Percentiles rank a stretch among this genome's conserved stretches.
Evolutionary conservation across 1,284 basidiomycete genomes (phyloP).

Genomic region (Malassezia sympodialis): DNA sequence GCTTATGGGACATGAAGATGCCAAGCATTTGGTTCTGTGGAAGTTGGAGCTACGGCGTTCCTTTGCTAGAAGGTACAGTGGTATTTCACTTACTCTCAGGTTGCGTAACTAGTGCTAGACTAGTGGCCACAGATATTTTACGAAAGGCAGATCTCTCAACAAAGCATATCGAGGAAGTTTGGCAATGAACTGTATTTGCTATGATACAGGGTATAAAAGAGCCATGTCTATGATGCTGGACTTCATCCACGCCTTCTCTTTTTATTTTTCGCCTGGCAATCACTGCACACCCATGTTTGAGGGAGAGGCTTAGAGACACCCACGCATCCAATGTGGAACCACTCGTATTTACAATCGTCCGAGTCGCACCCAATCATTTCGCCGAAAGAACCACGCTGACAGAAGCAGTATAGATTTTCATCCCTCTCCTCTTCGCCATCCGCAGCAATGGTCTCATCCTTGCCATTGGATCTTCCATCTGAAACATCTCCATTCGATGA

Average conservation of each 20-base stretch:
- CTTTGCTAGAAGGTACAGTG: conserved; percentile 22
- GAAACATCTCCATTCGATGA: background rate
- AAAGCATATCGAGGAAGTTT: background rate
- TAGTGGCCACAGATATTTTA: conserved; percentile 16
- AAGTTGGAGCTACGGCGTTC: conserved; percentile 27
- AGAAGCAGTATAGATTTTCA: conserved; percentile 45
- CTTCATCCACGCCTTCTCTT: conserved; percentile 2
- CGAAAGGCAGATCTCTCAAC: background rate
- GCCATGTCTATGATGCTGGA: background rate
- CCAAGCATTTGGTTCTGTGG: conserved; percentile 24
- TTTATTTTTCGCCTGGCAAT: conserved; percentile 18
- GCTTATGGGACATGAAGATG: background rate
- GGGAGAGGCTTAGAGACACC: conserved; percentile 44
- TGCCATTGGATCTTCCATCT: background rate
- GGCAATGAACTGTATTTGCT: background rate
- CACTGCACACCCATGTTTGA: conserved; percentile 32
- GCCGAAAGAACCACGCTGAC: conserved; percentile 44
- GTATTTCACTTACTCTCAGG: background rate
- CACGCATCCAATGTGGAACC: conserved; percentile 47
- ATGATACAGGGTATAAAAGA: conserved; percentile 5
- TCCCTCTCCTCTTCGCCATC: conserved; percentile 29
- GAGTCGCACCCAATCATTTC: conserved; percentile 43
- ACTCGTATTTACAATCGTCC: conserved; percentile 42
- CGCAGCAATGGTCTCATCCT: background rate
- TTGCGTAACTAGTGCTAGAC: conserved; percentile 20